phyloP scores from a whole-genome alignment of 78 protist species.

The Protostelium mycophagum region DNA sequence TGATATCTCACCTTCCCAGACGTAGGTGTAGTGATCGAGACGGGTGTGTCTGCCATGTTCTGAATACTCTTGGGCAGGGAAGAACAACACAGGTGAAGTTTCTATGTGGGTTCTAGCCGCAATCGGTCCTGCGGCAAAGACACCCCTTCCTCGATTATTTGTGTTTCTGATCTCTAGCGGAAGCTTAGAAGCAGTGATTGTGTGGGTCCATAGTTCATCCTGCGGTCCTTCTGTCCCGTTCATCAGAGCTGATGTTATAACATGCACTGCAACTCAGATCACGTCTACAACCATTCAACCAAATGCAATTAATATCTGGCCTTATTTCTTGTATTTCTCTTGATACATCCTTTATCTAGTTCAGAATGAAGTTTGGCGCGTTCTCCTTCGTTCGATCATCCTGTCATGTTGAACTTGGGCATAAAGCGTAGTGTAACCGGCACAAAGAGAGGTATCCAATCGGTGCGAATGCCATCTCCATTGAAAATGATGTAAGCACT shows the following conservation, averaged over 20 bases:
- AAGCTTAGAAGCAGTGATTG: background rate
- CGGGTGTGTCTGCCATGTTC: background rate
- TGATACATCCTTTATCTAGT: no score
- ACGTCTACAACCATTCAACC: no score
- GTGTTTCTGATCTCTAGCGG: background rate
- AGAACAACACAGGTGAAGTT: background rate
- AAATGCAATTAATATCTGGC: no score
- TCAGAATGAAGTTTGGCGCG: no score
- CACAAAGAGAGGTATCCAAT: no score
- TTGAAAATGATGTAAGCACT: no score
- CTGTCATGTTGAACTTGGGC: no score
- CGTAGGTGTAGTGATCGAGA: background rate
- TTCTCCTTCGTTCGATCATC: no score
- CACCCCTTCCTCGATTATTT: background rate
- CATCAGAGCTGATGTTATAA: background rate
- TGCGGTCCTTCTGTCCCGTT: no score
- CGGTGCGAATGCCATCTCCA: no score
- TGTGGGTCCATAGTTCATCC: background rate
- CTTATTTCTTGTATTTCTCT: no score
- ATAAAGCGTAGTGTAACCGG: no score
- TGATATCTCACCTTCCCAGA: background rate
- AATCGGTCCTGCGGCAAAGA: background rate
- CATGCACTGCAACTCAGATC: background rate
- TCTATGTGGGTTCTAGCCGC: background rate
- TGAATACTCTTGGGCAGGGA: background rate